These are phyloP conservation scores for Rhizoctonia solani DNA, from an alignment of 1,284 basidiomycete genomes.

Conservation along the genomic window DNA sequence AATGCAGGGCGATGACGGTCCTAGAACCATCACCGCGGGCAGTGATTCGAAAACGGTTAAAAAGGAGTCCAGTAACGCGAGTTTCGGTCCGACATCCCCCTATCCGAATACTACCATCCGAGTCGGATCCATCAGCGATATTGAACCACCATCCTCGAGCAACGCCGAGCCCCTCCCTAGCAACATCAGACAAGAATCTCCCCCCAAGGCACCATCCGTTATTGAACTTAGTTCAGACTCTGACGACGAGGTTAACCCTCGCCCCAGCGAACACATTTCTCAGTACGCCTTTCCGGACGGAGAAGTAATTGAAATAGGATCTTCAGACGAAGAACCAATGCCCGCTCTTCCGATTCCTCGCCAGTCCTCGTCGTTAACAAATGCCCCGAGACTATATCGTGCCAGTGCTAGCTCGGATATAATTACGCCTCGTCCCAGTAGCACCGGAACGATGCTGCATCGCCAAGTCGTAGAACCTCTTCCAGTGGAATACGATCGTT, in stretches of 20 bases:
- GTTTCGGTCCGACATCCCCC: not conserved
- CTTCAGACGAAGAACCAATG: conserved; percentile 1
- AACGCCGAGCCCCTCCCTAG: conserved; percentile 13
- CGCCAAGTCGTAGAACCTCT: not conserved
- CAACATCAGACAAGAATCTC: conserved; percentile 4
- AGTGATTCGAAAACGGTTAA: not conserved
- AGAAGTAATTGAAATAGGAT: conserved; percentile 18
- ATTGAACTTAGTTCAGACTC: conserved; percentile 16
- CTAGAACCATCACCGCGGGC: not conserved
- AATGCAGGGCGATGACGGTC: not conserved
- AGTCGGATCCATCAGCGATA: not conserved
- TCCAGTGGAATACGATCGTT: not conserved
- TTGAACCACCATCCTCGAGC: conserved; percentile 11
- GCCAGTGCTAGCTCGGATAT: not conserved
- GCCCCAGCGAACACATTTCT: not conserved
- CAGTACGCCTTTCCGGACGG: conserved; percentile 16
- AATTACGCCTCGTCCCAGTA: not conserved
- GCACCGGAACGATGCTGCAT: not conserved
- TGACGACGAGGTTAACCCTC: not conserved
- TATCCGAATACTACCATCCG: conserved; percentile 2
- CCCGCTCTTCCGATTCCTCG: not conserved
- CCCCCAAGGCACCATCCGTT: not conserved
- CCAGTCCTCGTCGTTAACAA: not conserved
- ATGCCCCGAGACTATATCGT: not conserved
- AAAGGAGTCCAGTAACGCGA: not conserved